Conservation (phyloP, 352 stramenopile genomes). For the Globisporangium splendens region DNA sequence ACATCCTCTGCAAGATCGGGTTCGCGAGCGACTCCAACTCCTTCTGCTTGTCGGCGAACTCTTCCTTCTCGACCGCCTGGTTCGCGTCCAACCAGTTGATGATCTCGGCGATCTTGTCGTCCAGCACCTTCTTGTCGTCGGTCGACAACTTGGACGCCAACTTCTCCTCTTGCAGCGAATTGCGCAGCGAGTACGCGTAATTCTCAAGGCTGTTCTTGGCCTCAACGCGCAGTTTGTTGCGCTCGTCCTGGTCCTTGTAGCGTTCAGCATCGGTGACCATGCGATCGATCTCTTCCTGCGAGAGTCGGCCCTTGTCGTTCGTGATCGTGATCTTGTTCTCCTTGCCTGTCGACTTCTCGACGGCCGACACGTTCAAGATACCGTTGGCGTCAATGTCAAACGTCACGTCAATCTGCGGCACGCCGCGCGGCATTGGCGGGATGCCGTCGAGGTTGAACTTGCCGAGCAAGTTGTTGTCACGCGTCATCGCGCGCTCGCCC, state of each 20-base stretch:
- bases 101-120: slow-evolving; percentile 50
- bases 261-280: slow-evolving; percentile 91
- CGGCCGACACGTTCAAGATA: slow-evolving; percentile 87
- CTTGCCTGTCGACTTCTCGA: slow-evolving; percentile 80
- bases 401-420: slow-evolving; percentile 70
- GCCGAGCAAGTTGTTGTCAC: slow-evolving; percentile 72
- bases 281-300: slow-evolving; percentile 89
- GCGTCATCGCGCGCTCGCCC: slow-evolving; percentile 87
- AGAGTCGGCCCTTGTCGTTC: slow-evolving; percentile 92
- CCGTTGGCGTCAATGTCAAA: slow-evolving; percentile 77
- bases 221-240: slow-evolving; percentile 57
- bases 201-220: slow-evolving; percentile 88
- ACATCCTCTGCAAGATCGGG: slow-evolving; percentile 82
- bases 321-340: slow-evolving; percentile 95
- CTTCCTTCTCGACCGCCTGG: slow-evolving; percentile 67
- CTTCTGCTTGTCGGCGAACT: slow-evolving; percentile 87
- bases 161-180: slow-evolving; percentile 81
- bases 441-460: slow-evolving; percentile 66
- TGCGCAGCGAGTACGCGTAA: slow-evolving; percentile 84
- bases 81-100: slow-evolving; percentile 67
- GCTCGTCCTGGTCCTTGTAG: slow-evolving; percentile 90
- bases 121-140: slow-evolving; percentile 51
- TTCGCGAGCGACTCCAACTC: slow-evolving; percentile 78
- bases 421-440: slow-evolving; percentile 55
- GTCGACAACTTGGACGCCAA: slow-evolving; percentile 61